Evolutionary conservation across 1,284 basidiomycete genomes (phyloP).

Genomic region (Rhodotorula sp.): DNA sequence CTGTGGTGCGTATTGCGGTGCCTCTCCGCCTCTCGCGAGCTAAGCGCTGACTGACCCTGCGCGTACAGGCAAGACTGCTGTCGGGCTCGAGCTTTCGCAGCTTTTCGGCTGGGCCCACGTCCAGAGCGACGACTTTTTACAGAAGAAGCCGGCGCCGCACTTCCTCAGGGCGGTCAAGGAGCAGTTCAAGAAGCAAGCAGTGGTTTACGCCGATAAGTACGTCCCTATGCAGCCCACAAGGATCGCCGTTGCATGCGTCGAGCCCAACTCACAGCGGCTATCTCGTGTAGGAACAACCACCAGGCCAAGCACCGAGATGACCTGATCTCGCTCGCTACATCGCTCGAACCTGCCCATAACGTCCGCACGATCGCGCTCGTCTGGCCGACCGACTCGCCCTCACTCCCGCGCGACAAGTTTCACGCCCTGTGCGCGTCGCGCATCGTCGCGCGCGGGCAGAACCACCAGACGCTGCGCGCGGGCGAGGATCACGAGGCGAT

Average conservation of each 20-base stretch:
- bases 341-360: conserved; percentile 50
- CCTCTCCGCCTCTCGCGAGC: background rate
- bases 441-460: conserved; percentile 69
- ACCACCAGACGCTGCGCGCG: conserved; percentile 75
- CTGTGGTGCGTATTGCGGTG: conserved; percentile 64
- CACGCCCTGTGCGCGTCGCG: conserved; percentile 77
- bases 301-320: conserved; percentile 70
- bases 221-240: conserved; percentile 40
- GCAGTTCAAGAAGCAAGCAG: conserved; percentile 64
- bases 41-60: background rate
- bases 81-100: conserved; percentile 73
- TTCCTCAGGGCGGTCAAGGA: conserved; percentile 76
- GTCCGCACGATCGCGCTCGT: conserved; percentile 75
- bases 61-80: conserved; percentile 77
- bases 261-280: background rate
- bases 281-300: conserved; percentile 75
- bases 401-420: conserved; percentile 57
- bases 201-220: conserved; percentile 88
- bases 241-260: background rate
- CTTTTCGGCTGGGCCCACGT: conserved; percentile 84
- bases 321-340: conserved; percentile 55
- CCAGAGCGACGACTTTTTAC: conserved; percentile 85
- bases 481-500: conserved; percentile 70
- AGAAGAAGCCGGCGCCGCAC: conserved; percentile 71
- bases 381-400: conserved; percentile 67